Base-by-base conservation (phyloP, 208 protist genomes). In the Crithidia bombi region DNA sequence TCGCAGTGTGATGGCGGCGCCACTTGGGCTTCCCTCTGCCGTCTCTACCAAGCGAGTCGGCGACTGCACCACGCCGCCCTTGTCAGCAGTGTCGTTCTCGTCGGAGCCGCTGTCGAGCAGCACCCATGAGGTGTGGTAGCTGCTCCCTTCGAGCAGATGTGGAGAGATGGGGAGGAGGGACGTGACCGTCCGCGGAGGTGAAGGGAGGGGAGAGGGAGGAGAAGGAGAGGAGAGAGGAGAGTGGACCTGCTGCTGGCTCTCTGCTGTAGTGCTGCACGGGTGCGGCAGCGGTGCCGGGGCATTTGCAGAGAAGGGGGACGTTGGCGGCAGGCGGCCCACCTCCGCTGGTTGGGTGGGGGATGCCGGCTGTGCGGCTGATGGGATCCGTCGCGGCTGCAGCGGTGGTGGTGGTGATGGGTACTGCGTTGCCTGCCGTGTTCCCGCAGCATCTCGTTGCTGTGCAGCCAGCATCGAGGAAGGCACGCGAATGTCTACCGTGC, bases 41-140 rank as follows among this genome's bases (percentile, higher is more conserved):
- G 36, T 47, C 56, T 49, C 56, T 12, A 62, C 56, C 38, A 62
- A 32, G 38, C 56, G 56, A 5, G 56, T 26, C 12, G 23, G 56
- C 56, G 56, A 21, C 23, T 5, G 12, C 38, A 21, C 56, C 38
- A 10, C 25, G 17, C n/a, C 28, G 21, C 54, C 3, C 9, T 32
- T 6, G 32, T 25, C 25, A 32, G 23, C 38, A 43, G 38, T 43
- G 33, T 44, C 33, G 7, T 33, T 15, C 23, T 12, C 56, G 9
- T 62, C 56, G 11, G 56, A 62, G 38, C 38, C 32, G 14, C 38
- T 39, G 38, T 49, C 38, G 12, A 62, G 56, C 56, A 62, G 36
- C 56, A 62, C 21, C 56, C 56, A 62, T n/a, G 56, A 47, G 0
- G 56, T 2, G n/a, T 32, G 56, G 5, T 6, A 11, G 0, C 23